phyloP scores from a whole-genome alignment of 495 filamentous ascomycete species.

The Extremus antarcticus region DNA sequence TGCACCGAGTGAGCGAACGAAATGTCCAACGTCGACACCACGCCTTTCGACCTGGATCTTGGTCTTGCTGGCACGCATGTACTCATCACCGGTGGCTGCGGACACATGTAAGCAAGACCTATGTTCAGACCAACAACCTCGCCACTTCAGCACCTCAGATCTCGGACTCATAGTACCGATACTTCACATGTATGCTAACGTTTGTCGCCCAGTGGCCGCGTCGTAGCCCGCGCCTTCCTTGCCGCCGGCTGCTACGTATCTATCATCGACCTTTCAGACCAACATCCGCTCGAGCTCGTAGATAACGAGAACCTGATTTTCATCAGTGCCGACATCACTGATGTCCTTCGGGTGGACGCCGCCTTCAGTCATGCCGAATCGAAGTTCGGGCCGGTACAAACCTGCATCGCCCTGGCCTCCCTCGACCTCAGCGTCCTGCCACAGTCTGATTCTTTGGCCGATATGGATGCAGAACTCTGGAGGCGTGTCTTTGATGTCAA shows the following conservation, averaged over 20 bases:
- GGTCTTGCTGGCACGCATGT: slow-evolving; percentile 33
- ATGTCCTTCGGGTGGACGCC: slow-evolving; percentile 18
- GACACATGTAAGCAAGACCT: too few relatives aligned
- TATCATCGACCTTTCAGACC: slow-evolving; percentile 26
- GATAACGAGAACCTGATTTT: not conserved
- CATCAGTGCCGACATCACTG: slow-evolving; percentile 28
- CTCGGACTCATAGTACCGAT: too few relatives aligned
- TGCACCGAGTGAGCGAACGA: too few relatives aligned
- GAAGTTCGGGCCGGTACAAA: slow-evolving; percentile 27
- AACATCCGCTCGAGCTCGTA: not conserved
- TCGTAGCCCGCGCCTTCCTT: slow-evolving; percentile 31
- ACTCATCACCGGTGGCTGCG: slow-evolving; percentile 44
- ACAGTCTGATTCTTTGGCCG: slow-evolving; percentile 27
- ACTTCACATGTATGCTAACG: too few relatives aligned
- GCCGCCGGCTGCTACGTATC: slow-evolving; percentile 32
- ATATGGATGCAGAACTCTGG: slow-evolving; percentile 30
- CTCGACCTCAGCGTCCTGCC: slow-evolving; percentile 32
- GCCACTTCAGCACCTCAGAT: too few relatives aligned
- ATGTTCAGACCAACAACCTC: too few relatives aligned
- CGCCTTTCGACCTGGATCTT: slow-evolving; percentile 19
- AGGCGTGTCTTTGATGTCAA: slow-evolving; percentile 31
- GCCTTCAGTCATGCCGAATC: slow-evolving; percentile 25
- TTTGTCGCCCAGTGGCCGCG: slow-evolving; percentile 21
- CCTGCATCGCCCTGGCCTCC: slow-evolving; percentile 33
- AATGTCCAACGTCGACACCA: too few relatives aligned